Conservation (phyloP, 305 asterid species). For the Salvia sclarea region DNA sequence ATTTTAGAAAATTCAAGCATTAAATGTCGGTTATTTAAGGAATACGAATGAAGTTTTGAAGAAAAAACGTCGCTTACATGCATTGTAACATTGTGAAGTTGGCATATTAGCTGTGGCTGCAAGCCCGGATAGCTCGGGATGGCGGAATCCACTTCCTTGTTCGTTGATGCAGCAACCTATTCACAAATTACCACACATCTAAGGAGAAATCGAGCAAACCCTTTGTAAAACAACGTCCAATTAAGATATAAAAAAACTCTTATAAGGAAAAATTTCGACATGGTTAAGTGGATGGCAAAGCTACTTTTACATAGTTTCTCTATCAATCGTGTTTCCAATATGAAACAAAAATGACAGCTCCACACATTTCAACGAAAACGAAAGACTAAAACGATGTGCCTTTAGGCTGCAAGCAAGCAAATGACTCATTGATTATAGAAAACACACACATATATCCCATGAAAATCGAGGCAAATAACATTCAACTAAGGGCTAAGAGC, state of each 20-base stretch:
- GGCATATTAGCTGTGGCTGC: slow-evolving; percentile 84
- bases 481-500: neutral
- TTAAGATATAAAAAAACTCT: neutral
- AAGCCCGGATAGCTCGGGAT: slow-evolving; percentile 87
- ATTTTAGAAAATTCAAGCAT: slow-evolving; percentile 21
- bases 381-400: neutral
- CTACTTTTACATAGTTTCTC: neutral
- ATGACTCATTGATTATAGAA: neutral
- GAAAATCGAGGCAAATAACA: neutral
- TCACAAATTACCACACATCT: slow-evolving; percentile 21
- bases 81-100: slow-evolving; percentile 93
- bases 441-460: neutral
- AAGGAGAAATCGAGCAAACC: slow-evolving; percentile 13
- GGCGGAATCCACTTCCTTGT: slow-evolving; percentile 81
- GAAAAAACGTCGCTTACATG: slow-evolving; percentile 51
- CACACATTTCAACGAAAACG: neutral
- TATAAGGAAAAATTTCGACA: neutral
- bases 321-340: neutral
- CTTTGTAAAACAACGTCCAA: neutral
- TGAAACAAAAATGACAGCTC: neutral
- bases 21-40: neutral
- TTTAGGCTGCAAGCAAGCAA: neutral
- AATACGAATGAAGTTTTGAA: neutral
- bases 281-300: neutral
- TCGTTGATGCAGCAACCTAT: slow-evolving; percentile 84